These are phyloP conservation scores for Ceratocystis cacaofunesta DNA, from an alignment of 2,329 filamentous ascomycete genomes.

Conservation along the genomic window DNA sequence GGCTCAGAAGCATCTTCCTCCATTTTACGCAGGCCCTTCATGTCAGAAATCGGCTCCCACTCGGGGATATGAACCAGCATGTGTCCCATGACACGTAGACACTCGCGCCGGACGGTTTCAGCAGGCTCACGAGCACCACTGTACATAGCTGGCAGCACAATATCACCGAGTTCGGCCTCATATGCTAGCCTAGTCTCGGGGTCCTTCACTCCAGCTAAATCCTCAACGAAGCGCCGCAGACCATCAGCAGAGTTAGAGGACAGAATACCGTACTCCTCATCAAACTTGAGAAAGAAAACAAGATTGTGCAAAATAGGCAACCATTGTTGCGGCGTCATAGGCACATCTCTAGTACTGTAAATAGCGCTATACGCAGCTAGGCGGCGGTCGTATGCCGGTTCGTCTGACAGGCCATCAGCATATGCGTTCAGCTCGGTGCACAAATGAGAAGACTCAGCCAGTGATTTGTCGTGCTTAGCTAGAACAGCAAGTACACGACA, in stretches of 20 bases:
- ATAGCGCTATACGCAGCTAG: constrained; percentile 62
- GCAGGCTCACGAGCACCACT: constrained; percentile 62
- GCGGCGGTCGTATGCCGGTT: constrained; percentile 76
- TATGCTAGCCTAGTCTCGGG: constrained; percentile 33
- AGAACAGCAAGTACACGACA: constrained; percentile 60
- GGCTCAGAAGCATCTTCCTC: constrained; percentile 44
- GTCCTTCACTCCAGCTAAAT: constrained; percentile 29
- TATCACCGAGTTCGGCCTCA: constrained; percentile 42
- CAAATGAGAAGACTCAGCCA: constrained; percentile 50
- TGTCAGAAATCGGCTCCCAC: constrained; percentile 58
- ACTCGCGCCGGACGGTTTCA: constrained; percentile 72
- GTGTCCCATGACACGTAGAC: constrained; percentile 63
- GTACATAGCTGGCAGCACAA: constrained; percentile 63
- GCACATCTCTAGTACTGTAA: constrained; percentile 43
- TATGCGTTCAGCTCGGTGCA: constrained; percentile 74
- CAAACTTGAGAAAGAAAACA: constrained; percentile 70
- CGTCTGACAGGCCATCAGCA: constrained; percentile 55
- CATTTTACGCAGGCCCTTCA: constrained; percentile 48
- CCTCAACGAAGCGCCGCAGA: constrained; percentile 62
- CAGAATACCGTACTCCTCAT: constrained; percentile 77
- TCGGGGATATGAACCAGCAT: constrained; percentile 55
- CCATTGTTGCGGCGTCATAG: constrained; percentile 63
- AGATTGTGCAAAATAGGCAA: constrained; percentile 77
- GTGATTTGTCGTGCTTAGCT: constrained; percentile 44
- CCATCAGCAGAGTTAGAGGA: constrained; percentile 65